Evolutionary conservation across 306 rosid genomes (phyloP), one percentile per base, ranked within the genome.

Genomic region (Canavalia ensiformis): DNA sequence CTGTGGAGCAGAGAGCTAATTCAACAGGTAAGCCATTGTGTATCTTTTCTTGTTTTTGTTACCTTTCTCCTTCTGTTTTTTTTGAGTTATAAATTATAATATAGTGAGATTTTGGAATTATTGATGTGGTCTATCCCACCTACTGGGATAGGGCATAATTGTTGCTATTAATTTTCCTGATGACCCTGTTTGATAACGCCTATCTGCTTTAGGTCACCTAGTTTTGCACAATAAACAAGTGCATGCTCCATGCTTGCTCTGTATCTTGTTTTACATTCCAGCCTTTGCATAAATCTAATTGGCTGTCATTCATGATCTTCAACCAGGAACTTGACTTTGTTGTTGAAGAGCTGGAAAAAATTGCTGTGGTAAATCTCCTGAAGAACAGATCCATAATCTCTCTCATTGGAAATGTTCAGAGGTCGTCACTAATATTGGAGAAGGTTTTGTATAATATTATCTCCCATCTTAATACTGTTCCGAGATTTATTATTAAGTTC

Each of bases 351-450:
- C 90, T 95, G 65, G 95, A 92, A 91, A 95, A 95, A 83, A 92
- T 95, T 86, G 94, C 98, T 46, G 91, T 91, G 52, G 97, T 95
- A 45, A 88, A 95, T 78, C 98, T 95, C 78, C 94, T 95, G 65
- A 97, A 95, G 84, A 92, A 80, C 72, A 83, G 97, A 85, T 95
- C 98, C 56, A 95, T 95, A 62, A 95, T 95, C 56, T 95, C 98
- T 78, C 98, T 95, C 76, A 95, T 95, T 51, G 98, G 98, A 85
- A 92, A 95, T 78, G 97, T 91, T 77, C 97, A 92, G 89, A 91
- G 77, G 84, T 95, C 98, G 25, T 92, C 98, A 29, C 90, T 90
- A 59, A 92, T 95, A 86, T 87, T 95, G 82, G 98, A 92, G 86
- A 92, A 91, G 97, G 98, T 95, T 83, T 54, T 83, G 76, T 76